These are phyloP conservation scores for Spinellus fusiger DNA, from an alignment of 192 early-diverging fungal species.

Conservation along the genomic window DNA sequence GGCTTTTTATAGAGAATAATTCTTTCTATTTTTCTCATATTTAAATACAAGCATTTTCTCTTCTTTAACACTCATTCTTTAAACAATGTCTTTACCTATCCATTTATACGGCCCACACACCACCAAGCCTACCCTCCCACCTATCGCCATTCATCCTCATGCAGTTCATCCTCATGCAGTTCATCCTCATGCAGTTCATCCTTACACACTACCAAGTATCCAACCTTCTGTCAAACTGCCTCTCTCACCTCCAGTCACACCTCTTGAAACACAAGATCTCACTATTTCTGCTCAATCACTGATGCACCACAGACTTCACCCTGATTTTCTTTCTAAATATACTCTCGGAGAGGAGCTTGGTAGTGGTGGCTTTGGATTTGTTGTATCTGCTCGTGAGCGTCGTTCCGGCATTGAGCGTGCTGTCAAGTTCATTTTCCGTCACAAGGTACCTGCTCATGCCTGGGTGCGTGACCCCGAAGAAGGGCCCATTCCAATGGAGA, in stretches of 20 bases:
- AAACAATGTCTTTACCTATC: not conserved
- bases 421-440: constrained; percentile 60
- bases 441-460: constrained; percentile 44
- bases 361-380: constrained; percentile 74
- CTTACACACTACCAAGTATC: not conserved
- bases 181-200: too few relatives aligned
- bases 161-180: too few relatives aligned
- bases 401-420: constrained; percentile 49
- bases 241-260: not conserved
- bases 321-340: constrained; percentile 44
- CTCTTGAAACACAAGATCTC: not conserved
- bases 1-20: not conserved
- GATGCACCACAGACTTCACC: constrained; percentile 33
- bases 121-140: not conserved
- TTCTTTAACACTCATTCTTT: constrained; percentile 3
- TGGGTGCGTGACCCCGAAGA: constrained; percentile 49
- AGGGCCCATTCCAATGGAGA: constrained; percentile 58
- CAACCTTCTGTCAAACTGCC: not conserved
- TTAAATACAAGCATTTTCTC: not conserved
- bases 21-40: not conserved
- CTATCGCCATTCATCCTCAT: not conserved
- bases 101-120: not conserved
- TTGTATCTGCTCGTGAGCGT: constrained; percentile 52
- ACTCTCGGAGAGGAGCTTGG: constrained; percentile 58
- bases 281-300: not conserved